Evolutionary conservation across 2,329 filamentous ascomycete genomes (phyloP), one percentile per base, ranked within the genome.

Genomic region (Epicoccum sorghinum): DNA sequence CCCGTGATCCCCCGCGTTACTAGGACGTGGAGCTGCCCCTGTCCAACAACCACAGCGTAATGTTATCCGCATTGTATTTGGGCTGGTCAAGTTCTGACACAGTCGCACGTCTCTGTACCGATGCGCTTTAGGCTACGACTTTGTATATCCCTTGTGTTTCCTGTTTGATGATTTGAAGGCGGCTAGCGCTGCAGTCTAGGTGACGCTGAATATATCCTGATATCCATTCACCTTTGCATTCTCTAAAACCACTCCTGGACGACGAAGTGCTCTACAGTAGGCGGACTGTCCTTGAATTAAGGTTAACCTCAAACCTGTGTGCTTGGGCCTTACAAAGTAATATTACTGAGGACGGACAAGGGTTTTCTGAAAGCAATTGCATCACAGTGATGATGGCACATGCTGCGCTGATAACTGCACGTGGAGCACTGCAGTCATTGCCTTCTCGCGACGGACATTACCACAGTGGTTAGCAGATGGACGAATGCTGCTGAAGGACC

Each of bases 71-170:
- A 37, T 41, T 30, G 47, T 7, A 30, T 14, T 10, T 7, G n/a
- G 25, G 22, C 44, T 24, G 44, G 14, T 7, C n/a, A 23, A 35
- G 9, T 35, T 33, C 12, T 40, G 27, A 18, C 14, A 9, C 14
- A 36, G 24, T 22, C n/a, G 29, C 25, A n/a, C 12, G 4, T 10
- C 46, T 46, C 47, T 51, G 45, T 49, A 54, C 57, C 52, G 48
- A 40, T 55, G 52, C 52, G 50, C 49, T 55, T 52, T 55, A 54
- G 47, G 52, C 53, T 60, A 61, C 53, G 53, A 67, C 58, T 62
- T 58, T 73, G 68, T 73, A 73, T 67, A 73, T 67, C 69, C 65
- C 57, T 55, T 58, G 57, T 62, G 44, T 60, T 67, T 66, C 47
- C 52, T 61, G 60, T 61, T 65, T 49, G 49, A 64, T 60, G 57